Conservation (phyloP, 2,329 filamentous ascomycete genomes). For the Rhinocladiella similis region DNA sequence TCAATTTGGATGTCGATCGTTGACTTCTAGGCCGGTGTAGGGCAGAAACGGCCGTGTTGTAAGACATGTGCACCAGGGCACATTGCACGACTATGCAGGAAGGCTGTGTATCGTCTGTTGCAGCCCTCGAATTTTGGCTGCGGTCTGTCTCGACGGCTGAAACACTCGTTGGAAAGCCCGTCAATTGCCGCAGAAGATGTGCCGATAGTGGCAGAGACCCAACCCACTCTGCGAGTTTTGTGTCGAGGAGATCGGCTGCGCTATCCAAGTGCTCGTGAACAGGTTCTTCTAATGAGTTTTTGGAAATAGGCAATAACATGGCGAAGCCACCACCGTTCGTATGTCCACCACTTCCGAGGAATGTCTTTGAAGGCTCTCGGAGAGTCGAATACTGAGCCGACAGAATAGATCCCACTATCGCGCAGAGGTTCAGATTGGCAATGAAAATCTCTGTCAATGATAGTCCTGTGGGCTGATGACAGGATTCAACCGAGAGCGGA, state of each 20-base stretch:
- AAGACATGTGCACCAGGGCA: conserved; percentile 8
- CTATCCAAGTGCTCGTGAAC: not conserved
- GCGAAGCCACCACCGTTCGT: not conserved
- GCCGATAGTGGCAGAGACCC: not conserved
- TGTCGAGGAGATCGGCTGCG: not conserved
- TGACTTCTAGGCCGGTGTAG: conserved; percentile 6
- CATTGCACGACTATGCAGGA: conserved; percentile 4
- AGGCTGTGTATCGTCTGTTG: not conserved
- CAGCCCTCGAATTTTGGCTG: not conserved
- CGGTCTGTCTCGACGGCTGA: not conserved
- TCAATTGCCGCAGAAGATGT: not conserved
- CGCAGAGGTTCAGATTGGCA: conserved; percentile 11
- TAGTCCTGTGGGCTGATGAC: no score
- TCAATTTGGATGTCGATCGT: not conserved
- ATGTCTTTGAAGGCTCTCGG: not conserved
- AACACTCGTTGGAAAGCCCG: no score
- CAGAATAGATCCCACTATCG: conserved; percentile 9
- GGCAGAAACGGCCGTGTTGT: conserved; percentile 5
- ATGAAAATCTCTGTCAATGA: conserved; percentile 12
- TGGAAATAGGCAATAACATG: conserved; percentile 6
- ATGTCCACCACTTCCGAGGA: not conserved
- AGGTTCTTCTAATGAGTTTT: not conserved
- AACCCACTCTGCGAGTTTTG: conserved; percentile 3
- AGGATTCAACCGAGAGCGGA: no score
- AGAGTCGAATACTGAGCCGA: conserved; percentile 12